phyloP scores from a whole-genome alignment of 371 early-diverging fungal genomes.

The Phascolomyces articulosus region DNA sequence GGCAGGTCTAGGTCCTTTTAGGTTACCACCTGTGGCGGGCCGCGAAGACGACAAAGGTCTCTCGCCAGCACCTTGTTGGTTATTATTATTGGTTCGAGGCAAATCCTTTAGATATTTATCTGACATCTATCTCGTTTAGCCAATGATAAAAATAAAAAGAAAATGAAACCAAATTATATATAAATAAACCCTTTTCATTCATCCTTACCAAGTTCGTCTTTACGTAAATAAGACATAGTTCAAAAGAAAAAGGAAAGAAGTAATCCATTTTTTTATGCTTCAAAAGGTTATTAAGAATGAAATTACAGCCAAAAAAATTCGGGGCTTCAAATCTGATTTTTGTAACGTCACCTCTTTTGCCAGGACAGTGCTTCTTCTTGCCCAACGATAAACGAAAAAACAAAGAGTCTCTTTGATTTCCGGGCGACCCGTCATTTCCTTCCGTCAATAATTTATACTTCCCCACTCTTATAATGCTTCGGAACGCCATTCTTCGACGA shows the following conservation, averaged over 20 bases:
- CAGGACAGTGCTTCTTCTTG: not conserved
- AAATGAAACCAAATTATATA: not conserved
- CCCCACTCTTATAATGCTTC: constrained; percentile 37
- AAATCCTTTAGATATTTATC: constrained; percentile 2
- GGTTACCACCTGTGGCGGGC: not conserved
- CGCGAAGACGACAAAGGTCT: not conserved
- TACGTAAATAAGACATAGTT: not conserved
- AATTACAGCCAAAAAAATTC: not conserved
- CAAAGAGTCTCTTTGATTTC: not conserved
- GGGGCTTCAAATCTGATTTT: not conserved
- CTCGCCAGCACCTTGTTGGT: not conserved
- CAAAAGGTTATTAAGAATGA: not conserved
- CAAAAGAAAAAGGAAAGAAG: not conserved
- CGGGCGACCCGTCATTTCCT: not conserved
- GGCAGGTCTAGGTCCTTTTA: constrained; percentile 25
- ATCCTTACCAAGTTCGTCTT: constrained; percentile 12
- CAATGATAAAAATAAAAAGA: not conserved
- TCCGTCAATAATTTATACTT: constrained; percentile 6
- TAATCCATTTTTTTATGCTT: not conserved
- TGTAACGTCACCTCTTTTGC: not conserved
- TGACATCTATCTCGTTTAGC: not conserved
- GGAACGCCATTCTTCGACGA: constrained; percentile 45
- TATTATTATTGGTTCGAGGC: not conserved
- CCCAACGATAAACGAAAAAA: constrained; percentile 3
- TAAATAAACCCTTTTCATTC: not conserved